Evolutionary conservation across 2,329 filamentous ascomycete species (phyloP), one percentile per base, ranked within the genome.

Genomic region (Fusarium goolgardi): DNA sequence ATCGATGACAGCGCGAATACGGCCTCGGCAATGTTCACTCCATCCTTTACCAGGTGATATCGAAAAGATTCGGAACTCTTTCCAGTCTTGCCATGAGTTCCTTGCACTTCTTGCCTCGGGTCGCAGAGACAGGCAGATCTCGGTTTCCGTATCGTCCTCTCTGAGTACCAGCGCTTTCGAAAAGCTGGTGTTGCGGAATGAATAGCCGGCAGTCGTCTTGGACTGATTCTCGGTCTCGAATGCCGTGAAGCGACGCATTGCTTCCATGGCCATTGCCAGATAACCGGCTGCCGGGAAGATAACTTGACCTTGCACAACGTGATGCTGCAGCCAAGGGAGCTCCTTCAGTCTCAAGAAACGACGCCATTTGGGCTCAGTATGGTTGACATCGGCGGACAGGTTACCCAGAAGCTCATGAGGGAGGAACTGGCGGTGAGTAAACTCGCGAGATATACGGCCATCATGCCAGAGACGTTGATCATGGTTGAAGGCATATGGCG

Each of bases 401-500:
- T 41, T 41, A 20, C 54, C 54, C 27, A 57, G 18, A 16, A 57
- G 44, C 29, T 51, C 54, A 43, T 57, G 54, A 18, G 44, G 45
- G 25, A 50, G 44, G 21, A 43, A 57, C 5, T 34, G 35, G 4
- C 37, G 54, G 6, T 51, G 37, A 5, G 21, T 41, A 23, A 34
- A 41, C 37, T 41, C 54, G 6, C 27, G 31, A 21, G 44, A 51
- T 5, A 51, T 20, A 3, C 44, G 45, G 11, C 35, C 16, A 29
- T 55, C 53, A 20, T 47, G 44, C 53, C 53, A 55, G 27, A 57
- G 27, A 55, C 47, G 41, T 52, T 60, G 41, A n/a, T 31, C 61
- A 56, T 82, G 79, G 44, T 82, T 75, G 80, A 81, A 84, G 0
- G 74, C 69, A 63, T 84, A 84, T 4, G 67, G 65, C 2, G 81